phyloP scores from a whole-genome alignment of 176 grass and related monocot genomes.

The Phoenix dactylifera region DNA sequence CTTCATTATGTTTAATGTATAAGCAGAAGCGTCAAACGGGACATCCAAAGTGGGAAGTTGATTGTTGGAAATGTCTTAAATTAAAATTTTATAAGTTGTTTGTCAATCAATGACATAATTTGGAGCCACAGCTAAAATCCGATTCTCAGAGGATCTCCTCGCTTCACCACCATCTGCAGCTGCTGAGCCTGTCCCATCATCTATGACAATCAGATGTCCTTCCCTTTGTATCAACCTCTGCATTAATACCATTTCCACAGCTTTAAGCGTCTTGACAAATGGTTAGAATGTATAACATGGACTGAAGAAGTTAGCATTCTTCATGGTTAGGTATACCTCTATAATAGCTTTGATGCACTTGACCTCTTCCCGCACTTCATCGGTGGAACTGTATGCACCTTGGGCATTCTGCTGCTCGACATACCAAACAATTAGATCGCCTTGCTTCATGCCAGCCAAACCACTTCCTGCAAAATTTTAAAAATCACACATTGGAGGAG shows the following conservation, averaged over 20 bases:
- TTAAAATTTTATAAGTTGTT: too few relatives aligned
- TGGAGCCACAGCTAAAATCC: constrained; percentile 80
- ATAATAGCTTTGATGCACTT: constrained; percentile 92
- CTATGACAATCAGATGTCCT: constrained; percentile 91
- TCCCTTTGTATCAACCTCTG: constrained; percentile 96
- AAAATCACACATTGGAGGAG: too few relatives aligned
- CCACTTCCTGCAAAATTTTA: constrained; percentile 41
- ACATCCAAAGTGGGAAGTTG: too few relatives aligned
- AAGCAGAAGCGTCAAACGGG: too few relatives aligned
- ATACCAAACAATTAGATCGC: constrained; percentile 91
- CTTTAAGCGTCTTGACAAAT: too few relatives aligned
- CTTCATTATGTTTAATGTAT: too few relatives aligned
- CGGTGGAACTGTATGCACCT: constrained; percentile 66
- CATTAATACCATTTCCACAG: constrained; percentile 6
- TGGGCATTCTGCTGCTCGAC: constrained; percentile 88
- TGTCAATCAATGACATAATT: constrained; percentile 83
- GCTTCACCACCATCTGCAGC: constrained; percentile 18
- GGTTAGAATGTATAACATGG: too few relatives aligned
- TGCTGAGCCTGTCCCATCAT: constrained; percentile 39
- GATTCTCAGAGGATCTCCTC: constrained; percentile 35
- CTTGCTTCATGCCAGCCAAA: constrained; percentile 95
- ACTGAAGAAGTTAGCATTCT: background rate
- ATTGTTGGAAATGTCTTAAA: too few relatives aligned
- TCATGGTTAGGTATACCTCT: constrained; percentile 42
- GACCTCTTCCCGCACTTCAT: constrained; percentile 84